These are phyloP conservation scores for Erodium texanum DNA, from an alignment of 441 rosid species.

Conservation along the genomic window DNA sequence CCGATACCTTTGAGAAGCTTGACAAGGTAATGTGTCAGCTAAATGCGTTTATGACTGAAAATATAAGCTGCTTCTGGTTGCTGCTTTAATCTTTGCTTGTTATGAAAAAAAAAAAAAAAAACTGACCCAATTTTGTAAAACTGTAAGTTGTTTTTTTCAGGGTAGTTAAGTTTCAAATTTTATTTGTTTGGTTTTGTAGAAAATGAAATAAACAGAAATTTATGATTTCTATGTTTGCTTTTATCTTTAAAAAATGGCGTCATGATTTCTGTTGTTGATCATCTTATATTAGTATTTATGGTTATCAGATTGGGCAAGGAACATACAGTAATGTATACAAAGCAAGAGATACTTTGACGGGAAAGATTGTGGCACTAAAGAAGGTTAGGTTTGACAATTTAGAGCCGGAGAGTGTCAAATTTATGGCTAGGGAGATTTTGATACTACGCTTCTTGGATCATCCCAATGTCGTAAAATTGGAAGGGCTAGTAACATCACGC, in stretches of 20 bases:
- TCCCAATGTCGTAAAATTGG: slow-evolving; percentile 52
- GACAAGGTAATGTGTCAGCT: slow-evolving; percentile 32
- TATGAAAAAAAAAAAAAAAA: not conserved
- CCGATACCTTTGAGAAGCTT: slow-evolving; percentile 41
- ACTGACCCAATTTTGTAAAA: not conserved
- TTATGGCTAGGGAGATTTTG: slow-evolving; percentile 61
- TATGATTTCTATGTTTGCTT: not conserved
- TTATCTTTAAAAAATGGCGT: not conserved
- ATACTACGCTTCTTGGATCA: slow-evolving; percentile 50
- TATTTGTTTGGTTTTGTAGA: not conserved
- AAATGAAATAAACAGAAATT: not conserved
- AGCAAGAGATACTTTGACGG: slow-evolving; percentile 47
- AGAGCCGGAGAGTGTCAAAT: slow-evolving; percentile 59
- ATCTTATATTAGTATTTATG: slow-evolving; percentile 13
- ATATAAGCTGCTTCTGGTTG: not conserved
- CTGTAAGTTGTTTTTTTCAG: not conserved
- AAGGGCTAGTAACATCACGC: slow-evolving; percentile 52
- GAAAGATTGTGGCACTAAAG: slow-evolving; percentile 54
- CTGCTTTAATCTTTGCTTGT: not conserved
- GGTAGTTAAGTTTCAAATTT: not conserved
- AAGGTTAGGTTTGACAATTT: slow-evolving; percentile 56
- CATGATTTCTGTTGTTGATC: not conserved
- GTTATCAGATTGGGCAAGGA: slow-evolving; percentile 56
- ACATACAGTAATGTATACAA: slow-evolving; percentile 61
- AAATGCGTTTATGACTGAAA: not conserved